Percentiles rank a stretch among this genome's conserved stretches.
These are phyloP conservation scores for Betula pendula DNA, from an alignment of 306 rosid genomes.

Conservation along the genomic window DNA sequence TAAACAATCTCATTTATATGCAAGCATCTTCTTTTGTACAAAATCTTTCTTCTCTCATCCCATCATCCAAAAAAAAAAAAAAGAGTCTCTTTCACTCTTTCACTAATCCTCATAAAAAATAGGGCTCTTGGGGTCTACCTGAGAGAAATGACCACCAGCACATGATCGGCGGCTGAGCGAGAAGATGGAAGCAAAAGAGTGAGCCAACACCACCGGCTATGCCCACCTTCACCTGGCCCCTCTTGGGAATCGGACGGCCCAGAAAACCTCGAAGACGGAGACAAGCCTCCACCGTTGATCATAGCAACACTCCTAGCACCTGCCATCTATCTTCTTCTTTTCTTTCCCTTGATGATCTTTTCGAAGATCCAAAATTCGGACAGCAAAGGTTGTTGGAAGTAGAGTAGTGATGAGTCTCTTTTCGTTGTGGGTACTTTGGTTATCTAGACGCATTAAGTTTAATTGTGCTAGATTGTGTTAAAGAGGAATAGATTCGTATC, in stretches of 20 bases:
- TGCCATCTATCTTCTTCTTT: slow-evolving; percentile 30
- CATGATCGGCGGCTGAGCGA: slow-evolving; percentile 18
- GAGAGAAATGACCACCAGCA: slow-evolving; percentile 14
- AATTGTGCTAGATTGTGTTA: too few species aligned
- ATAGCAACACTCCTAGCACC: slow-evolving; percentile 32
- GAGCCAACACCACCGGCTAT: slow-evolving; percentile 62
- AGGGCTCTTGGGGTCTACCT: background rate
- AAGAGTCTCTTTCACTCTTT: too few species aligned
- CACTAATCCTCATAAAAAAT: background rate
- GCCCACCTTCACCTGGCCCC: slow-evolving; percentile 68
- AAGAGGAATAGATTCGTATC: too few species aligned
- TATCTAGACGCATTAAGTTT: too few species aligned
- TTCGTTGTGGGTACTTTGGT: background rate
- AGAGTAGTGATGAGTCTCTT: background rate
- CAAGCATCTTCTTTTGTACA: background rate
- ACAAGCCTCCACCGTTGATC: slow-evolving; percentile 36
- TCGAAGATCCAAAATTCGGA: background rate
- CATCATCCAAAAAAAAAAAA: too few species aligned
- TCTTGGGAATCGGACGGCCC: slow-evolving; percentile 62
- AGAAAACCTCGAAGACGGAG: slow-evolving; percentile 24
- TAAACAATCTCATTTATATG: background rate
- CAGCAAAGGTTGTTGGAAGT: background rate
- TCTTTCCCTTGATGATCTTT: background rate
- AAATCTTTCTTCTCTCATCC: too few species aligned
- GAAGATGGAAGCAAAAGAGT: slow-evolving; percentile 68